Conservation (phyloP, 192 early-diverging fungal species). For the Coemansia sp. region DNA sequence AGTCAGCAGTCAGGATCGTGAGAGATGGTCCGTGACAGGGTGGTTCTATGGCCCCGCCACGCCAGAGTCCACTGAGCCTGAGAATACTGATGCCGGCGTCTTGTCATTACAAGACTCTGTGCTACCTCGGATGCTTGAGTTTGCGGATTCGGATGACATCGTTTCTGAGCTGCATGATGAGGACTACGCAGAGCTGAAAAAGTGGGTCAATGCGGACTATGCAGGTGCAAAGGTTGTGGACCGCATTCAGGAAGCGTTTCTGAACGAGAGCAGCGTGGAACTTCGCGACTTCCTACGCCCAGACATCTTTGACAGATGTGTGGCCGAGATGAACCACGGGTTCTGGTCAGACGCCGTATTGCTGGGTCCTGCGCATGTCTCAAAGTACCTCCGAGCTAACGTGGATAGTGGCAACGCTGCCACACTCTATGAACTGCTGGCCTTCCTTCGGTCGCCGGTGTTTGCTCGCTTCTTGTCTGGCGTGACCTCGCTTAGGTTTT, state of each 20-base stretch:
- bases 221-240: conserved; percentile 27
- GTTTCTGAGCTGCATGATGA: background rate
- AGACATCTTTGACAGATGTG: conserved; percentile 7
- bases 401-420: background rate
- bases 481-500: conserved; percentile 27
- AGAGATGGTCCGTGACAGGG: conserved; percentile 64
- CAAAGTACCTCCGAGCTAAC: conserved; percentile 38
- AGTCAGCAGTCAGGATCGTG: conserved; percentile 37
- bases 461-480: conserved; percentile 30
- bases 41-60: conserved; percentile 64
- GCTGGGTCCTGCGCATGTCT: conserved; percentile 54
- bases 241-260: conserved; percentile 52
- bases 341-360: conserved; percentile 34
- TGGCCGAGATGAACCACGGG: conserved; percentile 10
- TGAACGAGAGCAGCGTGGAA: conserved; percentile 47
- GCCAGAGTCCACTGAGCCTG: background rate
- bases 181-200: conserved; percentile 7
- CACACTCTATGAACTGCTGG: background rate
- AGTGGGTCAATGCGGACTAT: conserved; percentile 57
- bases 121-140: conserved; percentile 8
- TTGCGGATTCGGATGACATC: background rate
- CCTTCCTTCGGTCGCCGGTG: conserved; percentile 21
- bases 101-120: conserved; percentile 14
- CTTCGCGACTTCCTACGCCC: conserved; percentile 31
- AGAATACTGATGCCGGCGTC: background rate